A percentile compares a stretch with the other conserved stretches of the same genome.
These are phyloP conservation scores for Keithomyces neogunnii DNA, from an alignment of 2,329 filamentous ascomycete species.

Conservation along the genomic window DNA sequence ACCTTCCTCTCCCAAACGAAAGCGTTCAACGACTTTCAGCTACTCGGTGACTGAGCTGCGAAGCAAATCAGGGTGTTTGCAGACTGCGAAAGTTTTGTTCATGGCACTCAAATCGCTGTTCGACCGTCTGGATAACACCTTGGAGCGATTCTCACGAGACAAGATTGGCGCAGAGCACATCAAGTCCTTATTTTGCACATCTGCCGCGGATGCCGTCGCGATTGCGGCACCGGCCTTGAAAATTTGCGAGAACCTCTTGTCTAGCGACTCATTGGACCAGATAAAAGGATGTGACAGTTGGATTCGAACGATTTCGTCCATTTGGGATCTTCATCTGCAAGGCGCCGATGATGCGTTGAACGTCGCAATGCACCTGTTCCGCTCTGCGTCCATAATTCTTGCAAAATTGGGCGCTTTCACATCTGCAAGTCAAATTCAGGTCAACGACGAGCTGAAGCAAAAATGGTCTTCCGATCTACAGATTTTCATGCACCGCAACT, in stretches of 20 bases:
- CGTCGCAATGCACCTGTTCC: slow-evolving; percentile 39
- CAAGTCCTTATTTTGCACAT: slow-evolving; percentile 45
- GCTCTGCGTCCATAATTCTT: slow-evolving; percentile 27
- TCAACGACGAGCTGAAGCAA: slow-evolving; percentile 12
- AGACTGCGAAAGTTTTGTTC: slow-evolving; percentile 40
- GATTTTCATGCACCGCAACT: slow-evolving; percentile 39
- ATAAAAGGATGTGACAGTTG: slow-evolving; percentile 34
- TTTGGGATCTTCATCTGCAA: slow-evolving; percentile 50
- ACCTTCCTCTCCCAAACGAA: slow-evolving; percentile 32
- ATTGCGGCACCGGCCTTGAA: slow-evolving; percentile 37
- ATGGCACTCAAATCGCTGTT: slow-evolving; percentile 37
- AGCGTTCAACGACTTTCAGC: slow-evolving; percentile 27
- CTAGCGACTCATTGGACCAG: slow-evolving; percentile 20
- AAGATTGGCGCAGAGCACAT: slow-evolving; percentile 50
- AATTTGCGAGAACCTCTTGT: slow-evolving; percentile 33
- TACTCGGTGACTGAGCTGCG: slow-evolving; percentile 34
- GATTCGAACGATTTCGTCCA: slow-evolving; percentile 34
- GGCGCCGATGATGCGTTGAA: slow-evolving; percentile 37
- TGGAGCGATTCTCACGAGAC: slow-evolving; percentile 29
- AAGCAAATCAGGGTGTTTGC: slow-evolving; percentile 31
- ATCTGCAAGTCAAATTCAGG: slow-evolving; percentile 8
- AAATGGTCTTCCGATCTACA: slow-evolving; percentile 39
- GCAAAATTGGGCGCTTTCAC: slow-evolving; percentile 28
- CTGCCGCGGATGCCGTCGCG: slow-evolving; percentile 37
- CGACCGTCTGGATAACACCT: slow-evolving; percentile 30